A percentile compares a stretch with the other conserved stretches of the same genome.
phyloP scores from a whole-genome alignment of 148 eudicot genomes.

The Vaccinium corymbosum region DNA sequence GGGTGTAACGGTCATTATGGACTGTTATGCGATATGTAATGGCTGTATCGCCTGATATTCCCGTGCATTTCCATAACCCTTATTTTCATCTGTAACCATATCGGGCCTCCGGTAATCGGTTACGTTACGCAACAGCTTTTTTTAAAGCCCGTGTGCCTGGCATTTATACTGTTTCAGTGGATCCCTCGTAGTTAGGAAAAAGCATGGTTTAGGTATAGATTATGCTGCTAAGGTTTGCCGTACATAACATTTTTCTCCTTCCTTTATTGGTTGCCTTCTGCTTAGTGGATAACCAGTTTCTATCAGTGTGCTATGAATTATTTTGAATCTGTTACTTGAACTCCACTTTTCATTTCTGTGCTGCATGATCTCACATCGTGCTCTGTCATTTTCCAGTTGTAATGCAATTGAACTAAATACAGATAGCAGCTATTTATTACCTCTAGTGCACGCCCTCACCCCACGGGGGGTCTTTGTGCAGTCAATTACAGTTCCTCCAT shows the following conservation, averaged over 20 bases:
- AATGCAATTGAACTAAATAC: background rate
- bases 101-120: too few species aligned
- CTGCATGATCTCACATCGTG: background rate
- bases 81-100: too few species aligned
- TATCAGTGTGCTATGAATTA: background rate
- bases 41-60: too few species aligned
- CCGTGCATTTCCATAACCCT: too few species aligned
- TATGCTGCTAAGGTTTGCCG: background rate
- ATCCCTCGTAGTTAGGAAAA: background rate
- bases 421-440: background rate
- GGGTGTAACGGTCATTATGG: too few species aligned
- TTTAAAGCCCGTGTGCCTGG: background rate
- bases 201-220: background rate
- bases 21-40: too few species aligned
- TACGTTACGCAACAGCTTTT: too few species aligned
- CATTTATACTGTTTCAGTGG: background rate
- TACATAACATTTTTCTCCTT: background rate
- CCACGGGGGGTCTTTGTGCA: background rate
- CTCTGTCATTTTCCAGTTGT: background rate
- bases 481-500: background rate
- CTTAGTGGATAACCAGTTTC: background rate
- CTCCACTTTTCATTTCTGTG: background rate
- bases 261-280: slow-evolving; percentile 3
- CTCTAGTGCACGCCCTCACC: background rate
- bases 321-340: background rate